phyloP scores from a whole-genome alignment of 306 rosid species.

The Acacia confusa region DNA sequence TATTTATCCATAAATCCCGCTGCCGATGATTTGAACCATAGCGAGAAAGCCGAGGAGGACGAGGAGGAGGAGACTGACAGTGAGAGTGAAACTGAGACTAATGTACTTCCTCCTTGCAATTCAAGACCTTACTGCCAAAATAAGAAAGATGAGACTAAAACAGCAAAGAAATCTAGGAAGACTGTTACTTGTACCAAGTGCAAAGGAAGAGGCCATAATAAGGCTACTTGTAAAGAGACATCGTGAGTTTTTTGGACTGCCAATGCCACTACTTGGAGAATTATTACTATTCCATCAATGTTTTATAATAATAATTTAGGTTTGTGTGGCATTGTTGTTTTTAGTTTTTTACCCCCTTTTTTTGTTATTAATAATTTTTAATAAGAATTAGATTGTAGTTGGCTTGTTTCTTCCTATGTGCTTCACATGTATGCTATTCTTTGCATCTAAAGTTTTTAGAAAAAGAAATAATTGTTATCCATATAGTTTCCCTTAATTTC shows the following conservation, averaged over 20 bases:
- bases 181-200: conserved; percentile 49
- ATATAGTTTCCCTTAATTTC: too few relatives aligned
- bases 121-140: conserved; percentile 33
- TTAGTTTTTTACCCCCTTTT: neutral
- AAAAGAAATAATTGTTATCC: too few relatives aligned
- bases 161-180: conserved; percentile 24
- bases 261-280: neutral
- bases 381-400: neutral
- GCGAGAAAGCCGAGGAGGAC: conserved; percentile 14
- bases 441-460: neutral
- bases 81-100: neutral
- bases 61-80: neutral
- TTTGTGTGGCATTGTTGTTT: neutral
- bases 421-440: neutral
- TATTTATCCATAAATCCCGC: conserved; percentile 33
- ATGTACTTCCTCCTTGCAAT: conserved; percentile 53
- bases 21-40: conserved; percentile 7
- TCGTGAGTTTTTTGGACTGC: conserved; percentile 6
- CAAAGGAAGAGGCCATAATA: conserved; percentile 53
- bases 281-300: neutral
- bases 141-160: conserved; percentile 34
- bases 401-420: neutral
- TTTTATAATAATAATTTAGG: neutral
- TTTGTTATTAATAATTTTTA: neutral
- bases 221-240: conserved; percentile 51